These are phyloP conservation scores for Papiliotrema terrestris DNA, from an alignment of 1,284 basidiomycete species.

Conservation along the genomic window DNA sequence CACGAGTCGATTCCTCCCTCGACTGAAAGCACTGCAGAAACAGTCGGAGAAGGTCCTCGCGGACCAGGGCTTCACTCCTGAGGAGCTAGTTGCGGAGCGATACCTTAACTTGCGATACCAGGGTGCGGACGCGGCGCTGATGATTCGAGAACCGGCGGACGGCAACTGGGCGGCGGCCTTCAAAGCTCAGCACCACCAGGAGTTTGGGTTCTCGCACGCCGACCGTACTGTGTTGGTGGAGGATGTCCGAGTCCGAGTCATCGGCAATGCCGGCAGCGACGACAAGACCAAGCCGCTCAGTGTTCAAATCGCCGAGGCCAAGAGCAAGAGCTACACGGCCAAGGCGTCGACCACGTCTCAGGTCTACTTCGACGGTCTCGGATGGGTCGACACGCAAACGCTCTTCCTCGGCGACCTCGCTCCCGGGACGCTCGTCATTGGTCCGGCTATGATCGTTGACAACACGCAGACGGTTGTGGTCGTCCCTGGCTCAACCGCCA, in stretches of 20 bases:
- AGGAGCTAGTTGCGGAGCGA: conserved; percentile 68
- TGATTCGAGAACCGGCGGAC: conserved; percentile 64
- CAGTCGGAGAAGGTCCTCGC: conserved; percentile 65
- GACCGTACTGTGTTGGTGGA: conserved; percentile 74
- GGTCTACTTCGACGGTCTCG: background rate
- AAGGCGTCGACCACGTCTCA: background rate
- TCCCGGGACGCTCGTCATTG: conserved; percentile 4
- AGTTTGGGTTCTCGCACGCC: conserved; percentile 89
- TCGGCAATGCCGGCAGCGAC: conserved; percentile 76
- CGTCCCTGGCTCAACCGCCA: conserved; percentile 2
- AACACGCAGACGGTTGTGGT: conserved; percentile 42
- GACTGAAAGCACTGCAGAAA: conserved; percentile 64
- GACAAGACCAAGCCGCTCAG: conserved; percentile 56
- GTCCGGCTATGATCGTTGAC: conserved; percentile 41
- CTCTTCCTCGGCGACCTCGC: background rate
- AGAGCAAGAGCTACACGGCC: background rate
- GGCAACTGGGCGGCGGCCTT: conserved; percentile 80
- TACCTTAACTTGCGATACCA: conserved; percentile 91
- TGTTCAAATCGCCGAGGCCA: background rate
- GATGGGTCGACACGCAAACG: background rate
- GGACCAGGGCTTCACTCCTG: conserved; percentile 72
- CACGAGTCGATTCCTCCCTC: conserved; percentile 37
- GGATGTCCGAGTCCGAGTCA: conserved; percentile 89
- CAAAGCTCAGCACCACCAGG: conserved; percentile 67
- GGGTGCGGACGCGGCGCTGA: conserved; percentile 74